These are phyloP conservation scores for Aspergillus sclerotioniger DNA, from an alignment of 495 filamentous ascomycete genomes.

Conservation along the genomic window DNA sequence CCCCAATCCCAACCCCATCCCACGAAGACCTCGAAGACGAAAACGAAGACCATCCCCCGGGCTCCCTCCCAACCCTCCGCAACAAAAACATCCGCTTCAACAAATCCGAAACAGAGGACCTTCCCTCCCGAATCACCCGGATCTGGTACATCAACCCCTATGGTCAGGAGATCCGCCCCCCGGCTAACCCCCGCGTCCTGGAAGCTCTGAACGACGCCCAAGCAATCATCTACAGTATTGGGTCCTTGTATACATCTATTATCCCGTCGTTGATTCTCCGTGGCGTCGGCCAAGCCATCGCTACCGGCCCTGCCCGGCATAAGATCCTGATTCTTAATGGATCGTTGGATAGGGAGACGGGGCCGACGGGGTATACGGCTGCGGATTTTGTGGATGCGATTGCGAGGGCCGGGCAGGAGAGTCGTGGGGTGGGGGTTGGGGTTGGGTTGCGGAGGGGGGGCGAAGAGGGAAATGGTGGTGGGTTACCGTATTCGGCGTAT, in stretches of 20 bases:
- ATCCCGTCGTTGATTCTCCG: constrained; percentile 60
- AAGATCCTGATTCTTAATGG: constrained; percentile 89
- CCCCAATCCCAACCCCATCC: constrained; percentile 51
- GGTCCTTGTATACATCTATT: constrained; percentile 79
- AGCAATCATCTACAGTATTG: constrained; percentile 84
- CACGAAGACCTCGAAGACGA: constrained; percentile 49
- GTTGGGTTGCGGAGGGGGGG: neutral
- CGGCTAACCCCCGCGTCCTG: constrained; percentile 76
- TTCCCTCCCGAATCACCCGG: constrained; percentile 72
- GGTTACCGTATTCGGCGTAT: constrained; percentile 52
- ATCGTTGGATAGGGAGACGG: constrained; percentile 80
- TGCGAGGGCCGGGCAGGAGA: constrained; percentile 57
- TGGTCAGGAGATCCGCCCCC: constrained; percentile 80
- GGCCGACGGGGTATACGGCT: constrained; percentile 65
- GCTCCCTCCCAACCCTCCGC: constrained; percentile 74
- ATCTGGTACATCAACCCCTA: constrained; percentile 99
- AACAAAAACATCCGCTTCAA: constrained; percentile 75
- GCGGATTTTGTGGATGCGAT: constrained; percentile 79
- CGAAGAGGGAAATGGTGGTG: neutral
- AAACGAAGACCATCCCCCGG: constrained; percentile 88
- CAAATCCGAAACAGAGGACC: constrained; percentile 68
- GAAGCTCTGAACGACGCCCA: constrained; percentile 59
- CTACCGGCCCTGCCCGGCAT: constrained; percentile 48
- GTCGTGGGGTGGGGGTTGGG: constrained; percentile 31
- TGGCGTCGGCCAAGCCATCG: constrained; percentile 42